Base-by-base conservation (phyloP, 352 stramenopile species). In the Globisporangium carolinianum region DNA sequence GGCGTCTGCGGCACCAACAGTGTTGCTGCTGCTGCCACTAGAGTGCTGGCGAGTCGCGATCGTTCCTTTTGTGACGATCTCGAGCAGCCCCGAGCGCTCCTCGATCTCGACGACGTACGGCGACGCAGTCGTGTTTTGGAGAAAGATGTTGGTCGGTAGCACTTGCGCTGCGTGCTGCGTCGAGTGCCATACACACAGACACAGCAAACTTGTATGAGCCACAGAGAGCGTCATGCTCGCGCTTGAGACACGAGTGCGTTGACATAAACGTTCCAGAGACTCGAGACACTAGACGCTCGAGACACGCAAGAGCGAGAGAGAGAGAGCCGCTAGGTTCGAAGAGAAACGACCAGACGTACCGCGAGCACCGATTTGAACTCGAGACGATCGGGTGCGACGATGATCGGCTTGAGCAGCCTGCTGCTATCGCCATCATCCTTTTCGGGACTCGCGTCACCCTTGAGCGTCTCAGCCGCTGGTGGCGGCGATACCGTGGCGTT, bases 81-180 rank as follows among this genome's bases (percentile, higher is more conserved):
- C 72, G 9, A 91, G 51, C 51, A 80, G 65, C 2, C 77, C 72
- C 0, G 68, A 80, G 4, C 58, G 65, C 46, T 89, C 79, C 12
- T 83, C 61, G 24, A 94, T 80, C 55, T 89, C 63, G 3, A 90
- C 72, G 7, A 76, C 60, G 62, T 84, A 84, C 10, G 76, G 68
- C 7, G 62, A 79, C 10, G 68, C 17, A 2, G 81, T 86, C 37
- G 68, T 83, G 63, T 94, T 94, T 52, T 91, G 78, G 5, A 94
- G 57, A 41, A 90, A 91, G 15, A 94, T 72, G 54, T 91, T 94
- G 7, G 74, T 81, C 0, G 84, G 76, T 17, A 81, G 65, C 37
- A 76, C 62, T 51, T 81, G 67, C 3, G 61, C 52, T 14, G 62
- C 51, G 35, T 76, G 69, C 72, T 81, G 12, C 24, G 49, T 18